A percentile compares a stretch with the other conserved stretches of the same genome.
Conservation (phyloP, 441 rosid species). For the Pelargonium myrrhifolium region DNA sequence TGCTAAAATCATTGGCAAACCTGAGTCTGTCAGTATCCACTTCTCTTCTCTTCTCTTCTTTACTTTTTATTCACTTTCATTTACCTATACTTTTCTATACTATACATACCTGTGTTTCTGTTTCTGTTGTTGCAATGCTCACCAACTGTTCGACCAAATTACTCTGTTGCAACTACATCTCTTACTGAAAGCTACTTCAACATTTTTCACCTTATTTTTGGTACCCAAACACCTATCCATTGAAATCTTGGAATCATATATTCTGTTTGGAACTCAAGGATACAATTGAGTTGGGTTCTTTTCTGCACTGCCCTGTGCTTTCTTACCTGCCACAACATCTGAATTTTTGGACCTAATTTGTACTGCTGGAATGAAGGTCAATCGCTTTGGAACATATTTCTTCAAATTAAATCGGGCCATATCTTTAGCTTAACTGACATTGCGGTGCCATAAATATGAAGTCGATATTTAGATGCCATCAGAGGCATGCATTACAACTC, state of each 20-base stretch:
- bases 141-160: constrained; percentile 39
- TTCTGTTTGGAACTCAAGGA: background rate
- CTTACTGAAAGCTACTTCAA: background rate
- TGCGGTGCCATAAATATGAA: background rate
- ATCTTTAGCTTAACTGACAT: background rate
- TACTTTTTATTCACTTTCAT: background rate
- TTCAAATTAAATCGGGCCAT: background rate
- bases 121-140: background rate
- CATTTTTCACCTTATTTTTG: background rate
- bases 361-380: too few relatives aligned
- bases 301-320: background rate
- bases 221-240: background rate
- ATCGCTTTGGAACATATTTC: background rate
- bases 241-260: background rate
- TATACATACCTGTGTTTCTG: background rate
- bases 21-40: constrained; percentile 55
- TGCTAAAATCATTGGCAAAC: constrained; percentile 82
- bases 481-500: background rate
- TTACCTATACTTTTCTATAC: background rate
- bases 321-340: too few relatives aligned
- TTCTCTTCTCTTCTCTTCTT: background rate
- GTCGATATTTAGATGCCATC: background rate
- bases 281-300: background rate
- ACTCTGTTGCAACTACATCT: constrained; percentile 10
- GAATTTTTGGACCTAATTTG: too few relatives aligned